A percentile compares a stretch with the other conserved stretches of the same genome.
Conservation (phyloP, 257 asterid genomes). For the Paulownia fortunei region DNA sequence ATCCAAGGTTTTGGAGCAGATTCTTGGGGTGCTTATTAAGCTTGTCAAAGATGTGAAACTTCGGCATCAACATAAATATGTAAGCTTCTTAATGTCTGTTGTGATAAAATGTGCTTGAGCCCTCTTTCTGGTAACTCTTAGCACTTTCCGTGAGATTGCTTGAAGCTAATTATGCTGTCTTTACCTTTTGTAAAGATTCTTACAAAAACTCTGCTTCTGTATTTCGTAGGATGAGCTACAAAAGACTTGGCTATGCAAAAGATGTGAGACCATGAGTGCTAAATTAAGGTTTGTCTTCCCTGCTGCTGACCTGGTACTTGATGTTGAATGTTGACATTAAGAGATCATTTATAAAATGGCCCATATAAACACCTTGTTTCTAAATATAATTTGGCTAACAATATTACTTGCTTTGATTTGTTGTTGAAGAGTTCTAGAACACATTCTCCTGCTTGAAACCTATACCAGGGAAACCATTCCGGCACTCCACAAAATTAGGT, state of each 20-base stretch:
- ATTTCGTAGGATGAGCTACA: constrained; percentile 86
- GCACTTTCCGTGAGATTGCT: constrained; percentile 19
- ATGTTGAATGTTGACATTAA: constrained; percentile 20
- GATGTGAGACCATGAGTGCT: constrained; percentile 99
- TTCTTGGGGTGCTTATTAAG: constrained; percentile 95
- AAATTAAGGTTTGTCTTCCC: constrained; percentile 76
- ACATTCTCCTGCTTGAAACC: constrained; percentile 92
- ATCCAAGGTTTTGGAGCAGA: constrained; percentile 94
- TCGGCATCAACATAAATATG: constrained; percentile 95
- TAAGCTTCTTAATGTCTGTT: constrained; percentile 46
- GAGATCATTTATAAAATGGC: constrained; percentile 16
- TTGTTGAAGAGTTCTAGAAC: constrained; percentile 79
- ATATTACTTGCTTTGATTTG: constrained; percentile 34
- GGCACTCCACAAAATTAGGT: constrained; percentile 96
- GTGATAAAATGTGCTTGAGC: constrained; percentile 1
- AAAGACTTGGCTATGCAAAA: constrained; percentile 94
- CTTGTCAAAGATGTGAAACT: constrained; percentile 97
- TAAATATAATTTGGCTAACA: constrained; percentile 34
- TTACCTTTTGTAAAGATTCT: constrained; percentile 1
- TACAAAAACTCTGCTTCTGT: constrained; percentile 15
- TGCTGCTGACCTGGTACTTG: constrained; percentile 33
- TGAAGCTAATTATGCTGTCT: constrained; percentile 16
- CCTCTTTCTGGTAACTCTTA: neutral
- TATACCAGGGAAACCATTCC: constrained; percentile 89
- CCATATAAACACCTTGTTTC: neutral